Base-by-base conservation (phyloP, 2,329 filamentous ascomycete species). In the Tothia fuscella region DNA sequence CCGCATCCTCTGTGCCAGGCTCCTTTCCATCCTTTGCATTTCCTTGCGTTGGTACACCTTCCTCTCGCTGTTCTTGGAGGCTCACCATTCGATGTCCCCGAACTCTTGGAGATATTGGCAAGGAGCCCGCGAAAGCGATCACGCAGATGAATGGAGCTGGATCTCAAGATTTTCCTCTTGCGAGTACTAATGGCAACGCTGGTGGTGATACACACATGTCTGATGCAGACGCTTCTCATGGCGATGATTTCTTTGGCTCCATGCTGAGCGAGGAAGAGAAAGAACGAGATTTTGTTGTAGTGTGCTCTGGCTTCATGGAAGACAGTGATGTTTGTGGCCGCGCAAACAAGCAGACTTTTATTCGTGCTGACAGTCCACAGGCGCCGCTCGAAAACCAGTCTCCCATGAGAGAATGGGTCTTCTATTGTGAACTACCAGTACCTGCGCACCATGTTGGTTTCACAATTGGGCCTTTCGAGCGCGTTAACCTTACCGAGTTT, bases 371-470 rank as follows among this genome's bases (percentile, higher is more conserved):
- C 46, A 40, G 29, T 49, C 3, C 28, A 26, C 29, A 33, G 31
- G 42, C 36, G n/a, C 42, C 34, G 13, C 25, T 21, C 4, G 14
- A n/a, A 19, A 26, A 20, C 17, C 13, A 31, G 16, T 31, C 38
- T 52, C 74, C 80, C 41, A 78, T 76, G 19, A 87, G 86, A 56
- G 95, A 93, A 61, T 87, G 85, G 2, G 83, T 91, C 56, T 98
- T 96, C 56, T 76, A 78, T 42, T 80, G 83, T 38, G 73, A 74
- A 46, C 78, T 79, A 47, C 77, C 82, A 38, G 76, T 91, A 6
- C 79, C 87, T 1, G 81, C 89, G 2, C 82, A 88, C 47, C 89
- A 96, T 56, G 79, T 98, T 48, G 89, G 88, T 4, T 94, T 98
- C 58, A 84, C 87, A 2, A 76, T 96, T 43, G 91, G 93, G 0